Conservation (phyloP, 140 eudicot genomes). For the Anethum foeniculum region DNA sequence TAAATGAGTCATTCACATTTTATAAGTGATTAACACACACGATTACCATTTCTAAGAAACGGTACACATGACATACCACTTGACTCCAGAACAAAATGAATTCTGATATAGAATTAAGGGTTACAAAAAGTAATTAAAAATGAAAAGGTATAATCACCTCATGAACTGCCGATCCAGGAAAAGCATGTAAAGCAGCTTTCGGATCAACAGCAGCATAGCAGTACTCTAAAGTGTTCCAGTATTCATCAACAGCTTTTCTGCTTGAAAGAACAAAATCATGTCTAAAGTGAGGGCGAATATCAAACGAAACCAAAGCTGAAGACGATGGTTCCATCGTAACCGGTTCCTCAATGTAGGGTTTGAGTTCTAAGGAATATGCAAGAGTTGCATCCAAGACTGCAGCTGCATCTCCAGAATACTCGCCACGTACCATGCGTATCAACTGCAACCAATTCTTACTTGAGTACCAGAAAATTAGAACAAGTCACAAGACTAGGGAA, state of each 20-base stretch:
- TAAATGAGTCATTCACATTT: not conserved
- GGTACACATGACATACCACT: not conserved
- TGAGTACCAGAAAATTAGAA: not conserved
- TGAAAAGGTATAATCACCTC: constrained; percentile 37
- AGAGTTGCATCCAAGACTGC: constrained; percentile 49
- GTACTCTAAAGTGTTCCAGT: constrained; percentile 90
- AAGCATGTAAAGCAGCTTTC: constrained; percentile 76
- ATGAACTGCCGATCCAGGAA: constrained; percentile 82
- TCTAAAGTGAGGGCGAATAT: constrained; percentile 81
- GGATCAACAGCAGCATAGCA: constrained; percentile 79
- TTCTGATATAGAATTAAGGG: not conserved
- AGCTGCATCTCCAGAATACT: constrained; percentile 29
- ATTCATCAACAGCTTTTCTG: constrained; percentile 69
- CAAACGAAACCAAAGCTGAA: constrained; percentile 34
- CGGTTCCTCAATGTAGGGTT: constrained; percentile 97
- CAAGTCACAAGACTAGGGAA: not conserved
- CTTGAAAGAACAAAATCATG: constrained; percentile 83
- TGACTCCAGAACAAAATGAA: not conserved
- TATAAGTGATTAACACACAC: not conserved
- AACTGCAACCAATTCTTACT: constrained; percentile 41
- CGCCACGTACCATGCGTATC: constrained; percentile 63
- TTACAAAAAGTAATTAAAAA: not conserved
- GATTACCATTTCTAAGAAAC: not conserved
- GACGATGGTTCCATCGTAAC: constrained; percentile 31
- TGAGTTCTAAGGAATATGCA: constrained; percentile 71